Percentiles rank a stretch among this genome's conserved stretches.
These are phyloP conservation scores for Crucihimalaya himalaica DNA, from an alignment of 345 rosid species.

Conservation along the genomic window DNA sequence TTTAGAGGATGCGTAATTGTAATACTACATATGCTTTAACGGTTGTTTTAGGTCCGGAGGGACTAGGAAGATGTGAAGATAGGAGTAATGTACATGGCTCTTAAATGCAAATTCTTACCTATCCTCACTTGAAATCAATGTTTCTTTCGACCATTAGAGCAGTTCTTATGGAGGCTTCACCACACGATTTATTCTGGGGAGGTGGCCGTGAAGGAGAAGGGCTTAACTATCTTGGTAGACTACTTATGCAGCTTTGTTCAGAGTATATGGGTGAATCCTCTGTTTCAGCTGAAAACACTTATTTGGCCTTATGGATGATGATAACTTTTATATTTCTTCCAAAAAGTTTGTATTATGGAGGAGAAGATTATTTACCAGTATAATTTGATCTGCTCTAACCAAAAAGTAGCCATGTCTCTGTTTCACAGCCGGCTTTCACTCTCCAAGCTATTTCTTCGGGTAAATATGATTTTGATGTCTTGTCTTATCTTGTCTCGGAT, in stretches of 20 bases:
- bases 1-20: background rate
- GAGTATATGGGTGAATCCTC: conserved; percentile 71
- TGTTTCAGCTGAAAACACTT: conserved; percentile 45
- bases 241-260: conserved; percentile 85
- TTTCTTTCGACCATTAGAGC: conserved; percentile 78
- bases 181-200: conserved; percentile 94
- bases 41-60: conserved; percentile 58
- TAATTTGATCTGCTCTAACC: no score
- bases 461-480: no score
- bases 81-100: conserved; percentile 74
- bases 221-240: conserved; percentile 83
- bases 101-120: conserved; percentile 86
- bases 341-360: no score
- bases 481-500: no score
- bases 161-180: conserved; percentile 90
- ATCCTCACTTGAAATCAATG: conserved; percentile 81
- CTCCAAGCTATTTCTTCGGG: no score
- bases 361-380: no score
- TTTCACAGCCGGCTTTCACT: no score
- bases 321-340: conserved; percentile 7
- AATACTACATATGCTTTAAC: background rate
- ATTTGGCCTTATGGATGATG: background rate
- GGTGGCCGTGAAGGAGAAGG: conserved; percentile 98
- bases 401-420: no score
- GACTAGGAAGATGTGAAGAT: conserved; percentile 83